Evolutionary conservation across 345 rosid species (phyloP).

Genomic region (Pistacia integerrima): DNA sequence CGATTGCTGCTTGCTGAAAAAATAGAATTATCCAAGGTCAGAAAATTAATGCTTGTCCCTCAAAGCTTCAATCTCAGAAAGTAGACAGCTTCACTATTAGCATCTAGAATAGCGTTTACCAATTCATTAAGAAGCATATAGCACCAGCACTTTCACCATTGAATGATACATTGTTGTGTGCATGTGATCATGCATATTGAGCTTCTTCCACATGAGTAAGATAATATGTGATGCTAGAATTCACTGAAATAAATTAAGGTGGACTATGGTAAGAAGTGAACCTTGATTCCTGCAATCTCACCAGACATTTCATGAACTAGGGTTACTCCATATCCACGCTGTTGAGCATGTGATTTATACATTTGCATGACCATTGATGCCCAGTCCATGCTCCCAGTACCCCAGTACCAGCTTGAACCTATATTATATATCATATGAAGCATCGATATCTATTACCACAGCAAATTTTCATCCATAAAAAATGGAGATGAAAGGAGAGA

Average conservation of each 20-base stretch:
- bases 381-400: slow-evolving; percentile 99
- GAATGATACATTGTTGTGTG: not conserved
- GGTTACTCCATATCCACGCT: slow-evolving; percentile 56
- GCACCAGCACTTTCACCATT: not conserved
- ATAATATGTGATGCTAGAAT: not conserved
- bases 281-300: slow-evolving; percentile 97
- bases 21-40: slow-evolving; percentile 11
- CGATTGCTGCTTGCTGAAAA: slow-evolving; percentile 90
- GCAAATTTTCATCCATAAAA: not conserved
- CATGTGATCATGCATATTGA: not conserved
- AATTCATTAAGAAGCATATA: not conserved
- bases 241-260: slow-evolving; percentile 3
- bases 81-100: not conserved
- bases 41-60: slow-evolving; percentile 9
- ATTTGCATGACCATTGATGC: slow-evolving; percentile 95
- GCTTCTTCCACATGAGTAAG: not conserved
- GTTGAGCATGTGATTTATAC: slow-evolving; percentile 84
- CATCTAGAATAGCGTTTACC: slow-evolving; percentile 10
- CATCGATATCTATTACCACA: slow-evolving; percentile 8
- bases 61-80: not conserved
- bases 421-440: slow-evolving; percentile 16
- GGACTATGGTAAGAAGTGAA: slow-evolving; percentile 34
- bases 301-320: slow-evolving; percentile 90
- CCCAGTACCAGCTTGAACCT: slow-evolving; percentile 99
- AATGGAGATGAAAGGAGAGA: not conserved